These are phyloP conservation scores for Vishniacozyma victoriae DNA, from an alignment of 768 basidiomycete species.

Conservation along the genomic window DNA sequence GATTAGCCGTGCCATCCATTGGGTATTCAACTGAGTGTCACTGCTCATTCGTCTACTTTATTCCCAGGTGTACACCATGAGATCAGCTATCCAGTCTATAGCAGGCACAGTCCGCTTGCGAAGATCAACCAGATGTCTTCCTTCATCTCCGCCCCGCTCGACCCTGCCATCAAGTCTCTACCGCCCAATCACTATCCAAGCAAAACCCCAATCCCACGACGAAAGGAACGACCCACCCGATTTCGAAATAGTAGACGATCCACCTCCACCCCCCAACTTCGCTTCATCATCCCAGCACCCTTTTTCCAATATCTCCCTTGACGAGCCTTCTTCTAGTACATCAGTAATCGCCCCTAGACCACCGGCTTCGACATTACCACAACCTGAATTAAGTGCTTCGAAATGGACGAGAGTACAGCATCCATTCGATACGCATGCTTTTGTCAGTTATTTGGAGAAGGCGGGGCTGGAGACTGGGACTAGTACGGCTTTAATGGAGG, in stretches of 20 bases:
- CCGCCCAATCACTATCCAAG: not conserved
- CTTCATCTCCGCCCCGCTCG: not conserved
- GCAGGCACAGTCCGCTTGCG: not conserved
- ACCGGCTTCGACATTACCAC: constrained; percentile 4
- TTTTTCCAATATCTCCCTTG: not conserved
- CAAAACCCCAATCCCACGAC: not conserved
- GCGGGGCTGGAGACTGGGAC: constrained; percentile 28
- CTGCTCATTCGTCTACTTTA: too few species aligned
- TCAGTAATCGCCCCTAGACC: not conserved
- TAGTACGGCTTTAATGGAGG: constrained; percentile 44
- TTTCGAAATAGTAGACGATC: not conserved
- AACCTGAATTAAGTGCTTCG: too few species aligned
- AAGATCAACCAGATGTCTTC: not conserved
- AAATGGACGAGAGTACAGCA: too few species aligned
- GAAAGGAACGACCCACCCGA: not conserved
- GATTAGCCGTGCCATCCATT: too few species aligned
- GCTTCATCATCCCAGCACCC: not conserved
- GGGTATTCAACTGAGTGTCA: too few species aligned
- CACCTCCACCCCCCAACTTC: not conserved
- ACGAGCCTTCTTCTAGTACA: not conserved
- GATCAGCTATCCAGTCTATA: not conserved
- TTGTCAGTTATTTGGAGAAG: constrained; percentile 47
- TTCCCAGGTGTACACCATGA: not conserved
- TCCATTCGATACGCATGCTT: constrained; percentile 50
- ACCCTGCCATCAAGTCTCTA: too few species aligned